A percentile compares a stretch with the other conserved stretches of the same genome.
Evolutionary conservation across 2,329 filamentous ascomycete genomes (phyloP).

Genomic region (Colletotrichum eleusines): DNA sequence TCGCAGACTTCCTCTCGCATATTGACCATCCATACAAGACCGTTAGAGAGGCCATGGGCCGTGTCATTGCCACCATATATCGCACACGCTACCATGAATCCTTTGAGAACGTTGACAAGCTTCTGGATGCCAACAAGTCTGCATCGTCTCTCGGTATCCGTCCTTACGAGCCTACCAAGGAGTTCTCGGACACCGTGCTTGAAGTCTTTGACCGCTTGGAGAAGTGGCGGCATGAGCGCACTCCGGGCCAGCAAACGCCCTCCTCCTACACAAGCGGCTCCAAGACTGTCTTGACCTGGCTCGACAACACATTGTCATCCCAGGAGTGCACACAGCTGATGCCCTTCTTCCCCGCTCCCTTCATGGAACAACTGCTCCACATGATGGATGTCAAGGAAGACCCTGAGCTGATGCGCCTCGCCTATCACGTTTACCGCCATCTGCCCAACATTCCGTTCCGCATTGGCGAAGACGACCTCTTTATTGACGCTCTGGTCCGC

Average conservation of each 20-base stretch:
- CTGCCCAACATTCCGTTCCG: slow-evolving; percentile 95
- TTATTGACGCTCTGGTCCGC: slow-evolving; percentile 87
- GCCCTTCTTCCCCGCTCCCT: slow-evolving; percentile 88
- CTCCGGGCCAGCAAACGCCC: slow-evolving; percentile 90
- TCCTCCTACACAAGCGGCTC: slow-evolving; percentile 95
- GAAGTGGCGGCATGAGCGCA: slow-evolving; percentile 86
- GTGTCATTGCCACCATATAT: slow-evolving; percentile 88
- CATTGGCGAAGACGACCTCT: slow-evolving; percentile 83
- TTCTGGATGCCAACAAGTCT: slow-evolving; percentile 83
- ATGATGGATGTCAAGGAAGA: slow-evolving; percentile 99
- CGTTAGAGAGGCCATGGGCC: slow-evolving; percentile 93
- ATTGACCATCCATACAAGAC: slow-evolving; percentile 98
- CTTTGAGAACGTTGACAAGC: slow-evolving; percentile 80
- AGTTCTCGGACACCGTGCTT: slow-evolving; percentile 78
- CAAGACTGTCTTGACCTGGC: slow-evolving; percentile 95
- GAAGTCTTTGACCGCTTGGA: slow-evolving; percentile 85
- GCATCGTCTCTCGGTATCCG: slow-evolving; percentile 86
- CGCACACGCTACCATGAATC: slow-evolving; percentile 95
- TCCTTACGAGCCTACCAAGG: slow-evolving; percentile 82
- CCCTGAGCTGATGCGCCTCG: slow-evolving; percentile 91
- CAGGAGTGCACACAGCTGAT: slow-evolving; percentile 93
- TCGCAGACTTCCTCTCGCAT: slow-evolving; percentile 89
- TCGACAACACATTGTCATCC: slow-evolving; percentile 90
- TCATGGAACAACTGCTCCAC: slow-evolving; percentile 93
- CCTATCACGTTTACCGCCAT: slow-evolving; percentile 97